Conservation (phyloP, 495 filamentous ascomycete species). For the Podospora australis region DNA sequence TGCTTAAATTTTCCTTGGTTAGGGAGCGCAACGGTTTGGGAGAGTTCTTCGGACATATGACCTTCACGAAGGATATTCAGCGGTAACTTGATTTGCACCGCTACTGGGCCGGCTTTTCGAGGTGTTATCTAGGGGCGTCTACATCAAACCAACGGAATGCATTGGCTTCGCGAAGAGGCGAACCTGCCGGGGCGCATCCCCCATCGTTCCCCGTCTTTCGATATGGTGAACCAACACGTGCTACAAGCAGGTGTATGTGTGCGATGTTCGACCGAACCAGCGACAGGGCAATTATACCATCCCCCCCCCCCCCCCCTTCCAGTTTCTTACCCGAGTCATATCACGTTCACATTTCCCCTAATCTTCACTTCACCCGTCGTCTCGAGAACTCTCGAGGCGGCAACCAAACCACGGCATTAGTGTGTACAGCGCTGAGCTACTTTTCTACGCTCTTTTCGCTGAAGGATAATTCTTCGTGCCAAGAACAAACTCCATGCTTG, state of each 20-base stretch:
- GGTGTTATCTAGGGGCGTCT: conserved; percentile 31
- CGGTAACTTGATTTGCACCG: conserved; percentile 19
- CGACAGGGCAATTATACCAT: neutral
- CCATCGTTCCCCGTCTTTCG: neutral
- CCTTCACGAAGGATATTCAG: conserved; percentile 26
- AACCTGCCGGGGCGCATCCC: conserved; percentile 10
- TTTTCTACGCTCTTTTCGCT: conserved; percentile 68
- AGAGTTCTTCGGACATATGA: conserved; percentile 24
- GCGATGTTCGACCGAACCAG: neutral
- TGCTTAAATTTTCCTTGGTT: conserved; percentile 55
- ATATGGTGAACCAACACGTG: neutral
- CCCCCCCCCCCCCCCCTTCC: neutral
- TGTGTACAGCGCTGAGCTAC: conserved; percentile 93
- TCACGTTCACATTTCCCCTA: conserved; percentile 2
- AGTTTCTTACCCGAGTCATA: too few species aligned
- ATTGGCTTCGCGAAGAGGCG: conserved; percentile 23
- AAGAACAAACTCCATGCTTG: conserved; percentile 59
- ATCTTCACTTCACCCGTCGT: neutral
- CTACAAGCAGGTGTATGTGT: too few species aligned
- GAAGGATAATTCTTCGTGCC: conserved; percentile 98
- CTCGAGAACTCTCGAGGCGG: neutral
- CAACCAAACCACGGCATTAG: conserved; percentile 68
- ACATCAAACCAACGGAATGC: conserved; percentile 24
- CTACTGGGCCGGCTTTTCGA: conserved; percentile 26
- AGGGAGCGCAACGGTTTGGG: conserved; percentile 12